These are phyloP conservation scores for Saccharomycopsis javanensis DNA, from an alignment of 805 yeast genomes.

Conservation along the genomic window DNA sequence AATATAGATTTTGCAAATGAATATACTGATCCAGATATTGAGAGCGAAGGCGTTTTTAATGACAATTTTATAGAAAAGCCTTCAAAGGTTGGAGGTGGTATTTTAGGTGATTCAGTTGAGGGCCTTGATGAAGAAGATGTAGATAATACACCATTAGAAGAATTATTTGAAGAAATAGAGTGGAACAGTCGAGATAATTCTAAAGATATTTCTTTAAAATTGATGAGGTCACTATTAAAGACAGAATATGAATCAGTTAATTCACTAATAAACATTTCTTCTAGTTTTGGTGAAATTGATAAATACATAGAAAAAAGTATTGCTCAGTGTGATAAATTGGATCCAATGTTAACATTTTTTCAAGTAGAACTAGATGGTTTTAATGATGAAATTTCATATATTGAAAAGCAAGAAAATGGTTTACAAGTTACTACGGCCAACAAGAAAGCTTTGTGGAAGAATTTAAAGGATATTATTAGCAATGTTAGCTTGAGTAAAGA, in stretches of 20 bases:
- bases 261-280: slow-evolving; percentile 42
- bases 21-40: neutral
- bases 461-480: slow-evolving; percentile 54
- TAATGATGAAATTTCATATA: slow-evolving; percentile 55
- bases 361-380: slow-evolving; percentile 55
- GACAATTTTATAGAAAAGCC: slow-evolving; percentile 12
- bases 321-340: slow-evolving; percentile 45
- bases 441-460: slow-evolving; percentile 63
- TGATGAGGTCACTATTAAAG: slow-evolving; percentile 48
- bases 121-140: slow-evolving; percentile 5
- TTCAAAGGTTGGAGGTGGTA: neutral
- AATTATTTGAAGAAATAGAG: slow-evolving; percentile 63
- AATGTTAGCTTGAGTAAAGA: slow-evolving; percentile 59
- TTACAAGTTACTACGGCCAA: slow-evolving; percentile 76
- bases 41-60: slow-evolving; percentile 10
- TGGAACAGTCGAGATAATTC: slow-evolving; percentile 69
- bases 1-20: slow-evolving; percentile 17
- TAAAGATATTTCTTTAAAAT: slow-evolving; percentile 43
- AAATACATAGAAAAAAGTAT: slow-evolving; percentile 35
- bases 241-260: slow-evolving; percentile 56
- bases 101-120: neutral
- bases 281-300: slow-evolving; percentile 34
- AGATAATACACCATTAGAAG: slow-evolving; percentile 37
- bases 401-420: slow-evolving; percentile 72
- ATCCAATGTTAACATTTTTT: slow-evolving; percentile 44